Evolutionary conservation across 2,329 filamentous ascomycete genomes (phyloP).

Genomic region (Arthrobotrys megalospora): DNA sequence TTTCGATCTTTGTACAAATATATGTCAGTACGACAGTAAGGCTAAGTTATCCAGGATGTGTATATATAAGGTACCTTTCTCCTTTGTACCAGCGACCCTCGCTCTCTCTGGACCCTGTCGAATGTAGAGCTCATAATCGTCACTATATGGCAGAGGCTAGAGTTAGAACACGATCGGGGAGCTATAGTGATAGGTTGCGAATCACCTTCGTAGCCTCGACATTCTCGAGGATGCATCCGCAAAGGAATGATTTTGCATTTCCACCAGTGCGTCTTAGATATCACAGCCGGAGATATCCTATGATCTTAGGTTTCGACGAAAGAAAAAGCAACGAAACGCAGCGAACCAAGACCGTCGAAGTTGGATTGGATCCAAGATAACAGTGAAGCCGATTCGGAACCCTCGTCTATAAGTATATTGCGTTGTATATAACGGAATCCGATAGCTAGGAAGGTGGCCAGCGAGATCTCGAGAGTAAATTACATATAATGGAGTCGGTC

Average conservation of each 20-base stretch:
- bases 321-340: constrained; percentile 9
- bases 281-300: constrained; percentile 9
- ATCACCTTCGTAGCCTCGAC: constrained; percentile 64
- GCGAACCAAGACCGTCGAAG: constrained; percentile 16
- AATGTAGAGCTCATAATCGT: constrained; percentile 74
- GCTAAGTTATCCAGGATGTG: constrained; percentile 44
- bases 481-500: constrained; percentile 50
- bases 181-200: neutral
- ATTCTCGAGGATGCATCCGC: constrained; percentile 65
- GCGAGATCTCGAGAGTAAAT: constrained; percentile 27
- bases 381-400: neutral
- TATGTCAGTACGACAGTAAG: constrained; percentile 16
- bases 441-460: constrained; percentile 4
- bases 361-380: constrained; percentile 2
- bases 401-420: constrained; percentile 20
- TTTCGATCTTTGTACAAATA: constrained; percentile 76
- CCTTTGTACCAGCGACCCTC: constrained; percentile 79
- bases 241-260: constrained; percentile 63
- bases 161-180: constrained; percentile 34
- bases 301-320: neutral
- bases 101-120: constrained; percentile 79
- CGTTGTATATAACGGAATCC: constrained; percentile 35
- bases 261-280: constrained; percentile 41
- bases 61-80: constrained; percentile 74
- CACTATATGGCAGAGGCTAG: constrained; percentile 66